Conservation (phyloP, 441 rosid genomes). For the Metrosideros polymorpha region DNA sequence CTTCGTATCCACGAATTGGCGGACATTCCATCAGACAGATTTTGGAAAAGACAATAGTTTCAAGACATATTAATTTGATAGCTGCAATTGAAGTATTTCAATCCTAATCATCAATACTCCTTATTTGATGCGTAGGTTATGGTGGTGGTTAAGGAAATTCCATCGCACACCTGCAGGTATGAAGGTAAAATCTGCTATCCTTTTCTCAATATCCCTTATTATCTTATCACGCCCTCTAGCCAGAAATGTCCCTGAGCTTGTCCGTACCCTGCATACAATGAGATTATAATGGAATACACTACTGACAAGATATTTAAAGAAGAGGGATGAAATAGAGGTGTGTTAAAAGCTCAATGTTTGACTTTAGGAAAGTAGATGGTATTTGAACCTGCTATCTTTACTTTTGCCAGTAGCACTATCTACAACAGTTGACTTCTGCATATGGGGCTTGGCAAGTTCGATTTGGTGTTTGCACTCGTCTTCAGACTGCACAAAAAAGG, state of each 20-base stretch:
- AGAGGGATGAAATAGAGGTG: not conserved
- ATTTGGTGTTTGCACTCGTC: conserved; percentile 79
- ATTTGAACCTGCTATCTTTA: conserved; percentile 67
- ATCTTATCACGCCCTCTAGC: conserved; percentile 51
- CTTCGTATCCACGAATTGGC: not conserved
- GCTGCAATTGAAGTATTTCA: not conserved
- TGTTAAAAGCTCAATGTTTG: not conserved
- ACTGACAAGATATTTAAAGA: not conserved
- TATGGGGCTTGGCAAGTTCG: conserved; percentile 66
- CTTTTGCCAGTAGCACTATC: conserved; percentile 78
- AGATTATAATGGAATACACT: not conserved
- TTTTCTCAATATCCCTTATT: conserved; percentile 50
- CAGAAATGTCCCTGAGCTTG: conserved; percentile 60
- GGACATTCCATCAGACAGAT: not conserved
- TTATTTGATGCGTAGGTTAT: not conserved
- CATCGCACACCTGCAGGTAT: conserved; percentile 52
- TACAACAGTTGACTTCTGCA: conserved; percentile 80
- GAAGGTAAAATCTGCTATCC: conserved; percentile 59
- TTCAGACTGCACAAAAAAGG: conserved; percentile 39
- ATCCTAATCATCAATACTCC: not conserved
- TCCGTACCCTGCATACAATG: conserved; percentile 40
- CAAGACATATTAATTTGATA: not conserved
- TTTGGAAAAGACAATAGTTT: not conserved
- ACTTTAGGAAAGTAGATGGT: not conserved
- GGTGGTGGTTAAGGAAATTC: not conserved